Base-by-base conservation (phyloP, 805 yeast species). In the Candida ponderosae region DNA sequence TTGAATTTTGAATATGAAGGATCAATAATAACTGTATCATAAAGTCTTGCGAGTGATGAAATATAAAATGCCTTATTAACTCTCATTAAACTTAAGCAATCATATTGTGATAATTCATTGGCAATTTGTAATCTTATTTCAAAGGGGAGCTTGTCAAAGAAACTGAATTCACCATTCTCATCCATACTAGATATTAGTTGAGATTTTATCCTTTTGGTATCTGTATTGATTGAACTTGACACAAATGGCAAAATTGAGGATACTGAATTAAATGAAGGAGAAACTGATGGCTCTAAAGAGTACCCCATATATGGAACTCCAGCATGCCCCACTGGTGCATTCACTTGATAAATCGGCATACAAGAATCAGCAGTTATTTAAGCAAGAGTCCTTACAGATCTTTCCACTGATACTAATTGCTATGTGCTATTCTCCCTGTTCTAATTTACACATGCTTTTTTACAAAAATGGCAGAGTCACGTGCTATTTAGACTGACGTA, bases 1-100 rank as follows among this genome's bases (percentile, higher is more conserved):
- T 53, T 53, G 38, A 64, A 54, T 40, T 65, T 66, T 4, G 72
- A 60, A 14, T 66, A 56, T 3, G 62, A 52, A 15, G 62, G 53
- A 30, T 63, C 65, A 2, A 55, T 41, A 4, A 51, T 40, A 6
- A 55, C 42, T 0, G 40, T 43, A n/a, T 42, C 47, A 43, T 65
- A 66, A 18, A 71, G 43, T n/a, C 67, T 46, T 0, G 59, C 57
- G 6, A 59, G 44, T 1, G 64, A 52, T 2, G 61, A 50, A 1
- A 38, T 35, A 41, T 60, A 61, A 43, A 66, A 50, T 4, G 53
- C 35, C 27, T 42, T 56, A 39, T 52, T 59, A 2, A 56, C 58
- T 7, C 47, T 40, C 36, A 68, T 40, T 16, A 69, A 40, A 33
- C 41, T 58, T 5, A 64, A 37, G 21, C 63, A 50, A 39, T 66